Evolutionary conservation across 352 stramenopile species (phyloP), one percentile per base, ranked within the genome.

Genomic region (Phytophthora tentaculata): DNA sequence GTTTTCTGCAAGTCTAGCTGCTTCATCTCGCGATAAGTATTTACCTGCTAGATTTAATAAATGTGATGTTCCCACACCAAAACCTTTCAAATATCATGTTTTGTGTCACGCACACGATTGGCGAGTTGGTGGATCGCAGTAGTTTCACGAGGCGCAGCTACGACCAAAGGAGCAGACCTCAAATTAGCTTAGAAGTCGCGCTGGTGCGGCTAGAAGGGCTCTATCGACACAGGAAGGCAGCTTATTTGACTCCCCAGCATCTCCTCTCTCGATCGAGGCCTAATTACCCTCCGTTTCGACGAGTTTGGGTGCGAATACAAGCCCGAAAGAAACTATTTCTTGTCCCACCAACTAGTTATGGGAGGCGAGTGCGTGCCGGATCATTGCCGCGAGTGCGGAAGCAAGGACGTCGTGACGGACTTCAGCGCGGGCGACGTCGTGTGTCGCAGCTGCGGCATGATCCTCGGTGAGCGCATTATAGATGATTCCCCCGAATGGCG

Each of bases 401-500:
- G 86, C 69, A 52, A 67, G 43, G 86, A 95, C 73, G 79, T 95
- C 9, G 86, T 95, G 56, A 92, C 85, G 61, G 86, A 95, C 69
- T 91, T 85, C 60, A 81, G 81, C 48, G 86, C 86, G 29, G 86
- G 86, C 39, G 86, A 95, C 69, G 84, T 95, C 64, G 84, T 95
- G 66, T 95, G 86, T 73, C 82, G 86, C 61, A 71, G 72, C 47
- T 95, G 86, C 79, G 86, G 86, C 64, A 88, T 95, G 74, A 86
- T 95, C 75, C 81, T 95, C 72, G 84, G 83, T 88, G 86, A 95
- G 82, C 80, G 84, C 73, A 91, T 95, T 68, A 87, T 95, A 78
- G 86, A 95, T 86, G 86, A 95, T 80, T 88, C 86, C 58, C 83
- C 86, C 69, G 86, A 95, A 80, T 95, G 86, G 86, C 79, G 82